Evolutionary conservation across 306 rosid species (phyloP).

Genomic region (Cucurbita argyrosperma): DNA sequence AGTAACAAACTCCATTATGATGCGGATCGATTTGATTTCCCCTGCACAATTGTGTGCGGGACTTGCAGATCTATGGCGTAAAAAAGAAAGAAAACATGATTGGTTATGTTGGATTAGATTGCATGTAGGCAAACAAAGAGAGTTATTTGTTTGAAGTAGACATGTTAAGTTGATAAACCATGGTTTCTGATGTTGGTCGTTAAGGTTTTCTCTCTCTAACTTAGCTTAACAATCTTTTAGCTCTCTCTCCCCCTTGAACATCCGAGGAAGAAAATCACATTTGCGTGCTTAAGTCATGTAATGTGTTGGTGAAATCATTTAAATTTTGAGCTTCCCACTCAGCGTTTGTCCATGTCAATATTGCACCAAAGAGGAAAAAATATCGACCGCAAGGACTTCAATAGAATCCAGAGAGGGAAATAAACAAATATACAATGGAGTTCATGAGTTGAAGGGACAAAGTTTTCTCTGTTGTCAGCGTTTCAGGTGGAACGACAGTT

Average conservation of each 20-base stretch:
- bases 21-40: not conserved
- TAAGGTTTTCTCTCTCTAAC: not conserved
- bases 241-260: not conserved
- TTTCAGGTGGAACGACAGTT: not conserved
- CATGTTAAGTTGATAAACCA: not conserved
- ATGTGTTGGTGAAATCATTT: not conserved
- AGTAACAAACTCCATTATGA: not conserved
- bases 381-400: not conserved
- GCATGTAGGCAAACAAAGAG: not conserved
- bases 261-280: not conserved
- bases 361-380: not conserved
- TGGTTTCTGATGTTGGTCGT: not conserved
- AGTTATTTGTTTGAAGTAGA: not conserved
- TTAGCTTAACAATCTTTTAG: not conserved
- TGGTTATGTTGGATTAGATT: slow-evolving; percentile 2
- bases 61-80: not conserved
- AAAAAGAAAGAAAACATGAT: not conserved
- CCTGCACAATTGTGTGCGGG: not conserved
- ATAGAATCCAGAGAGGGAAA: not conserved
- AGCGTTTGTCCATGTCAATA: not conserved
- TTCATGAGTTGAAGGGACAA: not conserved
- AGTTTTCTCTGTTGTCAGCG: not conserved
- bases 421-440: not conserved
- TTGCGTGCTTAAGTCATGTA: not conserved
- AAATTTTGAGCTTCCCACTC: not conserved